Evolutionary conservation across 371 early-diverging fungal genomes (phyloP).

Genomic region (Mucor indicus): DNA sequence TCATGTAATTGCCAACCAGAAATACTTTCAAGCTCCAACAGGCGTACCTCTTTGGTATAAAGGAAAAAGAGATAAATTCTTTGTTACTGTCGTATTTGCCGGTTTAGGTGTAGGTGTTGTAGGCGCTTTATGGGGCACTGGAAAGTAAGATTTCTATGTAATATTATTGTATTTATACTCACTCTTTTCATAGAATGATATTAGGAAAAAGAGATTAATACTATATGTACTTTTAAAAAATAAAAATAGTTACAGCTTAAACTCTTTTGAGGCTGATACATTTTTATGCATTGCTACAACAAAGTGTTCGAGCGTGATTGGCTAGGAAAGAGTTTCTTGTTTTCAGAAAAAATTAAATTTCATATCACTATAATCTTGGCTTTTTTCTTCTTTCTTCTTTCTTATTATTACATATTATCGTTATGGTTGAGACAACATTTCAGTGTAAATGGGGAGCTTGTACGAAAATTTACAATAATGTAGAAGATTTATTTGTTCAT

Average conservation of each 20-base stretch:
- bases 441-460: slow-evolving; percentile 57
- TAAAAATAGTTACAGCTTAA: too few relatives aligned
- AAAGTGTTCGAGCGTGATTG: too few relatives aligned
- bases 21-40: slow-evolving; percentile 34
- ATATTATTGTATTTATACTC: too few relatives aligned
- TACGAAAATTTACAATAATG: slow-evolving; percentile 55
- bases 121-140: slow-evolving; percentile 25
- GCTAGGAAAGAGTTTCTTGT: too few relatives aligned
- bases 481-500: slow-evolving; percentile 80
- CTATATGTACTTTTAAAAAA: too few relatives aligned
- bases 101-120: slow-evolving; percentile 31
- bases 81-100: slow-evolving; percentile 25
- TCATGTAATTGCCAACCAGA: slow-evolving; percentile 32
- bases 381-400: too few relatives aligned
- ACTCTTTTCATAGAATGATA: slow-evolving; percentile 9
- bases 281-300: too few relatives aligned
- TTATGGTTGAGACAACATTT: too few relatives aligned
- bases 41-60: slow-evolving; percentile 30
- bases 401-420: too few relatives aligned
- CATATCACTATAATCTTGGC: too few relatives aligned
- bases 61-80: slow-evolving; percentile 29
- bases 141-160: slow-evolving; percentile 22
- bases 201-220: slow-evolving; percentile 13
- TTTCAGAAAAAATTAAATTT: too few relatives aligned
- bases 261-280: too few relatives aligned